phyloP scores from a whole-genome alignment of 169 alveolate genomes.

The Plasmodium yoelii region DNA sequence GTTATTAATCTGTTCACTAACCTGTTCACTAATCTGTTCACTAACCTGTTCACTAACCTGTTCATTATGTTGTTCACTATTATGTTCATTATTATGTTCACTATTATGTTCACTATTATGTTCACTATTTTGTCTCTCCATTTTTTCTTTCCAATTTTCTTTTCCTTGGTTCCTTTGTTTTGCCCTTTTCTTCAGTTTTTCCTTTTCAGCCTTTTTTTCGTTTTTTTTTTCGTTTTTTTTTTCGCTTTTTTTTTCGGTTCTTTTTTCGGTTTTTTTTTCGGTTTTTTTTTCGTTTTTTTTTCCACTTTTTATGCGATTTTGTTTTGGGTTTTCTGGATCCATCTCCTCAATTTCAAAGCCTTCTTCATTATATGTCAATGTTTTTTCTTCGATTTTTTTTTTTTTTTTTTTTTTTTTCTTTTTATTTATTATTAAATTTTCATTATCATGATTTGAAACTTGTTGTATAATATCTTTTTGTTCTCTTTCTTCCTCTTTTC shows the following conservation, averaged over 20 bases:
- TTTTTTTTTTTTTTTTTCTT: background rate
- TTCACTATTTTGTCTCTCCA: slow-evolving; percentile 1
- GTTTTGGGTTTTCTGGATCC: background rate
- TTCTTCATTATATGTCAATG: slow-evolving; percentile 7
- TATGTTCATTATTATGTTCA: too few relatives aligned
- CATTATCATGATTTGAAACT: background rate
- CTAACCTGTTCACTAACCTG: too few relatives aligned
- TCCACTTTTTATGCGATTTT: background rate
- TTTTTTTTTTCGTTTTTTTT: slow-evolving; percentile 6
- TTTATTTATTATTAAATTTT: background rate
- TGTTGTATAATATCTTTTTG: background rate
- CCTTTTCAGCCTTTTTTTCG: too few relatives aligned
- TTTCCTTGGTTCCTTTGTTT: background rate
- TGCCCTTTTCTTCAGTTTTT: background rate
- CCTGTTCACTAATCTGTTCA: too few relatives aligned
- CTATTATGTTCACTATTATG: background rate
- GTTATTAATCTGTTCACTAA: too few relatives aligned
- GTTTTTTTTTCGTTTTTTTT: slow-evolving; percentile 5
- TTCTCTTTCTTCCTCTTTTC: background rate
- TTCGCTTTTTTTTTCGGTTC: background rate
- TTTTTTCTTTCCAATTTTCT: background rate
- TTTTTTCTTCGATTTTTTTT: background rate
- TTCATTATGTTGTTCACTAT: too few relatives aligned
- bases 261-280: too few relatives aligned
- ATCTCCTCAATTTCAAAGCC: background rate